phyloP scores from a whole-genome alignment of 2,329 filamentous ascomycete genomes.

The Chaetomiaceae sp. region DNA sequence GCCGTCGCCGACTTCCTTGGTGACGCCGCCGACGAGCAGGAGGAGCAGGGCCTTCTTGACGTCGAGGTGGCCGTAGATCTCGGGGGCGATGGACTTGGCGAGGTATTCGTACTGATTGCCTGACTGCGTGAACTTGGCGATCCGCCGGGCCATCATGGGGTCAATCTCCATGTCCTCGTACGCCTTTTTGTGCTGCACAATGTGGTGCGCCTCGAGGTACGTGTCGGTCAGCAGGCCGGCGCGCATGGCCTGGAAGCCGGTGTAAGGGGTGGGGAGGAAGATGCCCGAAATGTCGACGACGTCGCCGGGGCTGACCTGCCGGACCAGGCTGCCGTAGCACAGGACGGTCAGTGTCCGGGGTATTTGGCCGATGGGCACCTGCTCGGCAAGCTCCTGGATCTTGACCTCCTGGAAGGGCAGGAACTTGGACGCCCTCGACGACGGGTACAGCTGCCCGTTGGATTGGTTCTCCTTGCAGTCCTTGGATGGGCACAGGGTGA shows the following conservation, averaged over 20 bases:
- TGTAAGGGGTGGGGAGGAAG: conserved; percentile 95
- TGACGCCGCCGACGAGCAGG: conserved; percentile 91
- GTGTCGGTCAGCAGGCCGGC: conserved; percentile 96
- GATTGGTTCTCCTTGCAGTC: conserved; percentile 87
- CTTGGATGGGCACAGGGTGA: conserved; percentile 81
- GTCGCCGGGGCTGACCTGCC: conserved; percentile 88
- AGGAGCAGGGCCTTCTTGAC: conserved; percentile 98
- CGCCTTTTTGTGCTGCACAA: conserved; percentile 95
- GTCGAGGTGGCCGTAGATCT: conserved; percentile 94
- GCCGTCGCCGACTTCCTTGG: conserved; percentile 93
- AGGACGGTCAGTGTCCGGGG: conserved; percentile 85
- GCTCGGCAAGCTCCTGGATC: conserved; percentile 98
- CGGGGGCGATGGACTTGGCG: conserved; percentile 91
- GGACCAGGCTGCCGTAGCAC: conserved; percentile 80
- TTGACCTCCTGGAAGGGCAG: conserved; percentile 97
- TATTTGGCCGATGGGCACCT: conserved; percentile 96
- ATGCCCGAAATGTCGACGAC: conserved; percentile 91
- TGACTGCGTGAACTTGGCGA: conserved; percentile 77
- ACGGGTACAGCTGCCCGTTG: conserved; percentile 89
- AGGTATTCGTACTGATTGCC: conserved; percentile 95
- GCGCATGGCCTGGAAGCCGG: conserved; percentile 96
- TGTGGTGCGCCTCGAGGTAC: conserved; percentile 89
- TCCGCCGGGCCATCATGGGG: conserved; percentile 71
- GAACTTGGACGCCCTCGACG: conserved; percentile 95
- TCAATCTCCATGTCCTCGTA: conserved; percentile 91